Evolutionary conservation across 805 yeast genomes (phyloP).

Genomic region (Lipomyces lipofer): DNA sequence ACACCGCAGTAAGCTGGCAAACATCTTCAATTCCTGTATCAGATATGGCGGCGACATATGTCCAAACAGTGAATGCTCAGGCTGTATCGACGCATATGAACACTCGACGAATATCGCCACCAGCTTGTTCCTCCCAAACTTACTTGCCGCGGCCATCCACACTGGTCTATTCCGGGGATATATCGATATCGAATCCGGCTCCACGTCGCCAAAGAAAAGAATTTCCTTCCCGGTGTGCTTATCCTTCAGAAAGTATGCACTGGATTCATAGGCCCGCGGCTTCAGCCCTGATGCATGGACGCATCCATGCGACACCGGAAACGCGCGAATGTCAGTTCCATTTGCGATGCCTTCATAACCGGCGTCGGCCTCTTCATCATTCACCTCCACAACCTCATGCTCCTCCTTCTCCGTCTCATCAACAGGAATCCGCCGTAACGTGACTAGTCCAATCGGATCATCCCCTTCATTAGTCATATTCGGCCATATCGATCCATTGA

Average conservation of each 20-base stretch:
- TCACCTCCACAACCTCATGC: background rate
- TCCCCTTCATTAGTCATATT: constrained; percentile 47
- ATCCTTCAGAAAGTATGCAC: constrained; percentile 60
- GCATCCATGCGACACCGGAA: constrained; percentile 43
- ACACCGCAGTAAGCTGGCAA: constrained; percentile 41
- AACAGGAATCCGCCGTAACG: constrained; percentile 11
- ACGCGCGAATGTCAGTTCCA: constrained; percentile 24
- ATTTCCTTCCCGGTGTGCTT: constrained; percentile 42
- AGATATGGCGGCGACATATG: constrained; percentile 72
- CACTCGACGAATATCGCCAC: constrained; percentile 74
- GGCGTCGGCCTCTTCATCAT: constrained; percentile 21
- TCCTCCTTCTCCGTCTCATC: background rate
- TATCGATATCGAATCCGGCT: constrained; percentile 57
- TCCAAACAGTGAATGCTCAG: constrained; percentile 62
- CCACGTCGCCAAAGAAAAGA: constrained; percentile 81
- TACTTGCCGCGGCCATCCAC: constrained; percentile 59
- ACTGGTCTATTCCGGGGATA: constrained; percentile 44
- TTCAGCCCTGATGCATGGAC: constrained; percentile 23
- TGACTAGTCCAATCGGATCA: constrained; percentile 25
- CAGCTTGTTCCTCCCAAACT: constrained; percentile 46
- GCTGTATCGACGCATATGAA: constrained; percentile 54
- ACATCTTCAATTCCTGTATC: constrained; percentile 52
- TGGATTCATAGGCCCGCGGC: constrained; percentile 44
- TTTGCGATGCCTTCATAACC: constrained; percentile 18
- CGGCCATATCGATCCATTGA: constrained; percentile 84